Base-by-base conservation (phyloP, 2,329 filamentous ascomycete genomes). In the Cyphellophora attinorum region DNA sequence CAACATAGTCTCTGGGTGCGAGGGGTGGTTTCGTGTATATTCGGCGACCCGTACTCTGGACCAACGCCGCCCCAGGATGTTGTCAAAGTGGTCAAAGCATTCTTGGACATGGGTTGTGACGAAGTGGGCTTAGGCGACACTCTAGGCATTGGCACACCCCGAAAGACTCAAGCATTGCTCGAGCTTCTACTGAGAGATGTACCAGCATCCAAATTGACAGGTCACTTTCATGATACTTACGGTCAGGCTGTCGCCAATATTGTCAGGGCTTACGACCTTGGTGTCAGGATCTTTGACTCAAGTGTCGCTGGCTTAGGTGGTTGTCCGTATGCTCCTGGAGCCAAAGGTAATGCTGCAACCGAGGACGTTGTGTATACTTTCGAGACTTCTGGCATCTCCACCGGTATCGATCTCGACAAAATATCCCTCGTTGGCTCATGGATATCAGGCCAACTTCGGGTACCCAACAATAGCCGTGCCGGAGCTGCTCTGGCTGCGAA, bases 41-140 rank as follows among this genome's bases (percentile, higher is more conserved):
- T 63, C 16, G 47, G 51, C 2, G 57, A 60, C 35, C 61, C 61
- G 4, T 63, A 69, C 44, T 67, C 72, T 47, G 71, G 71, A 2
- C 67, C 68, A 2, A 62, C 71, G 14, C 57, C 66, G 0, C 60
- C 66, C 30, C 59, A 67, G 1, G 62, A 67, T 31, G 61, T 62
- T 11, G 63, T 74, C 56, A 66, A 11, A 53, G 67, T 37, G 44
- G 71, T 36, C 51, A 63, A 67, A 41, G 77, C 67, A 51, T 61
- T 94, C 30, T 67, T 94, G 1, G 82, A 88, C 52, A 83, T 89
- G 67, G 88, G 86, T 12, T 88, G 84, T 13, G 83, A 93, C 52
- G 85, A 93, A 65, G 86, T 94, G 46, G 82, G 82, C 1, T 72
- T 94, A 1, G 86, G 85, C 5, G 88, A 94, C 52, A 94, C 86